Base-by-base conservation (phyloP, 805 yeast species). In the Millerozyma miso region DNA sequence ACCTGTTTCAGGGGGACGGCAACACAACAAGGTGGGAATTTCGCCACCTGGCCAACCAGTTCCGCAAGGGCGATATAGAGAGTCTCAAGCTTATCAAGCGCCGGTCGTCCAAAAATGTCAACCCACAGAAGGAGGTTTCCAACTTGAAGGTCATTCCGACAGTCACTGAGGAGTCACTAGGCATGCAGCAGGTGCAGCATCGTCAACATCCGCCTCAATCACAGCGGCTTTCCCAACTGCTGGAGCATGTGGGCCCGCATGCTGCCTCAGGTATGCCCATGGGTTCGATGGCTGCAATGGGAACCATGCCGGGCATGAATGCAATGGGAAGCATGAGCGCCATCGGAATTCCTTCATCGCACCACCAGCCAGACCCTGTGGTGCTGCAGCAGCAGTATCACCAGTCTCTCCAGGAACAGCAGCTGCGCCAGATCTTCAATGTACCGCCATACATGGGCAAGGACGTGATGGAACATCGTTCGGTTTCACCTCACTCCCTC, bases 11-110 rank as follows among this genome's bases (percentile, higher is more conserved):
- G 42, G 52, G 45, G 41, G 55, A 55, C 34, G 44, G 47, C 15
- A 40, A 43, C 19, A 38, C 38, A 41, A 20, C 41, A 29, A 46
- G 46, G 33, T 90, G 98, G 98, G 97, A 91, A 66, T 90, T 90
- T 63, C 81, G 82, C 44, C 98, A 90, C 59, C 79, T 86, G 19
- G 81, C 87, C 3, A 87, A 85, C 31, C 74, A 76, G 46, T 90
- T 90, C 65, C 76, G 79, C 50, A 82, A 88, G 40, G 97, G 96
- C 34, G 93, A 89, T 59, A 63, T 80, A 13, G 93, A 82, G 35
- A 72, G 84, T 8, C 65, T 90, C 47, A 77, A 85, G 42, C 71
- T 76, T 13, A 91, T 90, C 58, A 90, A 88, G 61, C 73, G 98
- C 47, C 68, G 97, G 37, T 79, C 93, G 33, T 62, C 64, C 35